Base-by-base conservation (phyloP, 805 yeast genomes). In the Candida parachauliodes region DNA sequence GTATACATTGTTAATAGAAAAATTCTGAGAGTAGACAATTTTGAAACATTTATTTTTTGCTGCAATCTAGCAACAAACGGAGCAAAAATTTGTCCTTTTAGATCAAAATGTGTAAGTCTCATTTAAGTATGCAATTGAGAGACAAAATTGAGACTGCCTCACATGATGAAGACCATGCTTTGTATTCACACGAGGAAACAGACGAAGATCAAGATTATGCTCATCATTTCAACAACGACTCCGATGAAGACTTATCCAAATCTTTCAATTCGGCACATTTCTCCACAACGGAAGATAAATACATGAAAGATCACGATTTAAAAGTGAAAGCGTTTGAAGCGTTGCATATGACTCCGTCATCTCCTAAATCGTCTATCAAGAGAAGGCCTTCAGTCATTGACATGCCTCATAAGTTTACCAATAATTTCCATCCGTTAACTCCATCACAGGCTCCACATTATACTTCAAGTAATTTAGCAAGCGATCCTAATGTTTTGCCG, bases 301-400 rank as follows among this genome's bases (percentile, higher is more conserved):
- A 69, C 49, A 65, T 83, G 48, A 73, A 72, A 49, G 88, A 79
- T 36, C 80, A 81, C 41, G 87, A 81, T 45, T 78, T 84, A 48
- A 83, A 82, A 50, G 54, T 77, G 25, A 68, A 72, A 41, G 85
- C 88, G 0, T 65, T 79, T 43, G 75, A 74, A 42, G 67, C 74
- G 24, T 55, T 76, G 27, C 66, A 43, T 19, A 35, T 29, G 11
- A n/a, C 40, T n/a, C 17, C 36, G 10, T 26, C 34, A 38, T 45
- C 49, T 9, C 28, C 32, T n/a, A 38, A 42, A 32, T 45, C 50
- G 3, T 27, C 33, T 26, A 33, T 45, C 12, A 58, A 50, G 19
- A 55, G 70, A 46, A 54, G 70, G 32, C 62, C 51, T 22, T 67
- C 70, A 20, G 50, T 68, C 20, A 62, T 68, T 34, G 73, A 68